Conservation (phyloP, 2,329 filamentous ascomycete species). For the Colletotrichum tropicicola region DNA sequence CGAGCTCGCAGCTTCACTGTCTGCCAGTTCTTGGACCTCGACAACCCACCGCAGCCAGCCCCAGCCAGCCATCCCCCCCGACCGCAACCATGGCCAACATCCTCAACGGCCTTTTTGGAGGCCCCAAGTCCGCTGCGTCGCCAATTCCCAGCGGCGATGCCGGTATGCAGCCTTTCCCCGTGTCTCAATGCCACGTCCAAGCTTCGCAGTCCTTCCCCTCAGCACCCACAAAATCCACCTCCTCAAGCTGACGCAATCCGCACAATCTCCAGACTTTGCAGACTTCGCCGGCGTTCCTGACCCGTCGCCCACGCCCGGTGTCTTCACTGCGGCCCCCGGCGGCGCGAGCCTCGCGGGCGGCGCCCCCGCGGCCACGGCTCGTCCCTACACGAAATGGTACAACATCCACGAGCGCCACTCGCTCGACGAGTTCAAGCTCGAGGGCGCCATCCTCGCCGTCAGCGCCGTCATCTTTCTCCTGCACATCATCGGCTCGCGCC, state of each 20-base stretch:
- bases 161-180: slow-evolving; percentile 66
- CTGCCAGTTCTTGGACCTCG: slow-evolving; percentile 27
- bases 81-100: slow-evolving; percentile 62
- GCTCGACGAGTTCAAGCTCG: slow-evolving; percentile 84
- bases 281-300: slow-evolving; percentile 87
- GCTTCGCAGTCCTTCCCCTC: slow-evolving; percentile 22
- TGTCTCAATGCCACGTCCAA: slow-evolving; percentile 25
- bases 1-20: slow-evolving; percentile 29
- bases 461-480: slow-evolving; percentile 79
- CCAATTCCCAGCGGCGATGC: slow-evolving; percentile 64
- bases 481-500: slow-evolving; percentile 82
- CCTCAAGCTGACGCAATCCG: slow-evolving; percentile 38
- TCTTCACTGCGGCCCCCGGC: slow-evolving; percentile 49
- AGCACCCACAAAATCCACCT: slow-evolving; percentile 26
- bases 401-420: slow-evolving; percentile 92
- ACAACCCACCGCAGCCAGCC: slow-evolving; percentile 32
- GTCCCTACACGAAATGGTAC: slow-evolving; percentile 94
- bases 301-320: slow-evolving; percentile 61
- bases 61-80: slow-evolving; percentile 24
- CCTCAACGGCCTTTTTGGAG: slow-evolving; percentile 76
- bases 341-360: slow-evolving; percentile 55
- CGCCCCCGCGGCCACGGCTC: slow-evolving; percentile 55
- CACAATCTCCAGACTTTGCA: slow-evolving; percentile 84
- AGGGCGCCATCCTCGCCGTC: slow-evolving; percentile 82
- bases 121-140: slow-evolving; percentile 66